Percentiles rank a stretch among this genome's conserved stretches.
These are phyloP conservation scores for Cyberlindnera sargentensis DNA, from an alignment of 805 yeast genomes.

Conservation along the genomic window DNA sequence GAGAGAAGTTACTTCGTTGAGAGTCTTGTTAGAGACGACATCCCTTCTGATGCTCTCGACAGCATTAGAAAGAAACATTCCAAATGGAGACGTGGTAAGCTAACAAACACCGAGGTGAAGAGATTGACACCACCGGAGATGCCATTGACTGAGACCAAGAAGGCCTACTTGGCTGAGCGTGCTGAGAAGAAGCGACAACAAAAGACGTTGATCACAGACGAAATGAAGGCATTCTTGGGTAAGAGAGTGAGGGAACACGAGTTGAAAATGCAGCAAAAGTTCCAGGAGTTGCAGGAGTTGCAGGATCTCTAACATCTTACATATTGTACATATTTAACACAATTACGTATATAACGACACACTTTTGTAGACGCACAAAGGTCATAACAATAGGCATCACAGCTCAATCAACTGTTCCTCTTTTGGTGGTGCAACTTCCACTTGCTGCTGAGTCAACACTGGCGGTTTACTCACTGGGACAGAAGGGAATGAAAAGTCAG, in stretches of 20 bases:
- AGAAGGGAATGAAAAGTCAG: conserved; percentile 33
- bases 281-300: conserved; percentile 12
- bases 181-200: conserved; percentile 34
- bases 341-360: not conserved
- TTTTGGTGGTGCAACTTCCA: conserved; percentile 11
- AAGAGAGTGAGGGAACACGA: conserved; percentile 30
- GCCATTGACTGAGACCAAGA: conserved; percentile 65
- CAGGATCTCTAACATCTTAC: not conserved
- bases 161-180: conserved; percentile 53
- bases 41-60: conserved; percentile 58
- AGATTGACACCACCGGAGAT: conserved; percentile 60
- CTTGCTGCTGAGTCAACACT: conserved; percentile 1
- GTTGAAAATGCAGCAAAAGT: conserved; percentile 7
- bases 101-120: conserved; percentile 57
- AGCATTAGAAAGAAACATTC: conserved; percentile 76
- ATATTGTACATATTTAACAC: conserved; percentile 1
- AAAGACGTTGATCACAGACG: conserved; percentile 37
- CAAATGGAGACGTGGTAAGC: conserved; percentile 53
- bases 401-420: conserved; percentile 21
- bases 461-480: conserved; percentile 29
- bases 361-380: too few species aligned
- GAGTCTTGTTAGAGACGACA: conserved; percentile 55
- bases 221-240: conserved; percentile 50
- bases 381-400: conserved; percentile 23
- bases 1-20: conserved; percentile 73